Evolutionary conservation across 345 rosid genomes (phyloP).

Genomic region (Heritiera littoralis): DNA sequence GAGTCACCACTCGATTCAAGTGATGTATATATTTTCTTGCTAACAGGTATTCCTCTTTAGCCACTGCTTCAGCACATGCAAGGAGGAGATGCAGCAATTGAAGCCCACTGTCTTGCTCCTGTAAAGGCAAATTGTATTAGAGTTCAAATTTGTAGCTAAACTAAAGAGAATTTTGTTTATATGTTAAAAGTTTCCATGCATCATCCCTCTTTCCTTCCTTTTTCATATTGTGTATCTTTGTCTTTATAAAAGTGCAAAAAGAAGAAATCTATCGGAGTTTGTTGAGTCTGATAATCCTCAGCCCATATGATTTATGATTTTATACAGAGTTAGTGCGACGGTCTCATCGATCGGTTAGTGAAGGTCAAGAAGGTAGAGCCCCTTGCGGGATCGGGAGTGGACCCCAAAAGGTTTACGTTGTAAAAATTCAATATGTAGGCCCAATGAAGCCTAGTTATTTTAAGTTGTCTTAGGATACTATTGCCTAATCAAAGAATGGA

Average conservation of each 20-base stretch:
- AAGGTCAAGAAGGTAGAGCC: too few species aligned
- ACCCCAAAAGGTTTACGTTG: too few species aligned
- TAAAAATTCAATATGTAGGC: too few species aligned
- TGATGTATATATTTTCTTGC: constrained; percentile 60
- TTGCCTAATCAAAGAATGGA: not conserved
- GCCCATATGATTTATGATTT: too few species aligned
- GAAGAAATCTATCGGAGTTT: too few species aligned
- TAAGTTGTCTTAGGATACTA: not conserved
- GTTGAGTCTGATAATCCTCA: too few species aligned
- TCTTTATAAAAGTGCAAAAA: too few species aligned
- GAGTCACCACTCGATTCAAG: constrained; percentile 57
- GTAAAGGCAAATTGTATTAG: not conserved
- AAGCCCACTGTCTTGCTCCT: constrained; percentile 72
- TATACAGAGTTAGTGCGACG: too few species aligned
- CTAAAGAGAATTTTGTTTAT: not conserved
- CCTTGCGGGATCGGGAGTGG: too few species aligned
- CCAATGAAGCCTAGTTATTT: too few species aligned
- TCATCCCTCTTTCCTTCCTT: not conserved
- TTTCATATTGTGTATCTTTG: not conserved
- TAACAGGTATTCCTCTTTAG: constrained; percentile 65
- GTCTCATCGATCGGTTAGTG: too few species aligned
- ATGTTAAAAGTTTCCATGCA: not conserved
- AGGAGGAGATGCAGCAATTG: constrained; percentile 61
- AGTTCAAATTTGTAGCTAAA: not conserved
- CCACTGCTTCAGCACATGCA: constrained; percentile 67